Evolutionary conservation across 345 rosid species (phyloP), one percentile per base, ranked within the genome.

Genomic region (Barbarea vulgaris): DNA sequence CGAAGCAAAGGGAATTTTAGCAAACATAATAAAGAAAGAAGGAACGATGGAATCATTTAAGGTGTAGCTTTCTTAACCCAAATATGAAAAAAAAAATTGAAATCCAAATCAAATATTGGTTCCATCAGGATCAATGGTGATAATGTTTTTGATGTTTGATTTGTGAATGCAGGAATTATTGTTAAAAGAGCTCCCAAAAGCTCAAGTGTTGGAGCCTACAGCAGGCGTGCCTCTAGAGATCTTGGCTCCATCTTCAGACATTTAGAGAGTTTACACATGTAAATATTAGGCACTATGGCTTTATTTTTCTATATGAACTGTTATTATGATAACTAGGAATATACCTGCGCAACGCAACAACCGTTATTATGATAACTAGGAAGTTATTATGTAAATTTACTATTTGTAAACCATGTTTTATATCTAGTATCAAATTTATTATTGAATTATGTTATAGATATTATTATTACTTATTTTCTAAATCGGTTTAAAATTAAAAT

Each of bases 41-140:
- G 98, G 98, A 84, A 93, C 98, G 1, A 33, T 89, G 1, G 87
- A 87, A 75, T 93, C 90, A 12, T 91, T 93, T 79, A 86, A 91
- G 96, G 97, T 93, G 18, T 48, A 74, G 13, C 61, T 55, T 62
- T 68, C 71, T 61, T 56, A 34, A 34, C 52, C 60, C 14, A 10
- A 74, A 42, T 0, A 6, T 5, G 3, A 12, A 41, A 6, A 7
- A 1, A 22, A 47, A 5, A 30, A 13, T 0, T 58, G 55, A 9
- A 69, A 41, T 33, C 11, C 11, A 28, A 14, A 44, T 34, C 11
- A 41, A 37, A 52, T 46, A 17, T 41, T 72, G 46, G 54, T 19
- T 22, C 21, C 7, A 57, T 57, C 0, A 36, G 2, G 24, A 46
- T 50, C 18, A 51, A 15, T 66, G 33, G 28, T 39, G 62, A 22